Evolutionary conservation across 2,329 filamentous ascomycete species (phyloP), one percentile per base, ranked within the genome.

Genomic region (Fusarium marasasianum): DNA sequence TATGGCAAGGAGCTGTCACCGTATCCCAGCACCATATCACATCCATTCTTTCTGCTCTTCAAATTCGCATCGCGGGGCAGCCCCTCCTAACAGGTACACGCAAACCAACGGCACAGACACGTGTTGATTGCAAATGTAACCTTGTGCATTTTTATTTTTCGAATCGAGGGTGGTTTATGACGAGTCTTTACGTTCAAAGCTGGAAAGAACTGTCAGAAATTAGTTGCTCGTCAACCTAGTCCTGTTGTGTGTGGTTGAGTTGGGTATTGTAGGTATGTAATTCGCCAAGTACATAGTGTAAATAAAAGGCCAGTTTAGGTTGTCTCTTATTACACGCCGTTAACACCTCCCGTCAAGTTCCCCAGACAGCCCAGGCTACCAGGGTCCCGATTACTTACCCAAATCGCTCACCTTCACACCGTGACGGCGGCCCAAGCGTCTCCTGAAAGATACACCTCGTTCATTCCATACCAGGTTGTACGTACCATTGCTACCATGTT

Each of bases 41-140:
- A 31, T 51, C 24, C 35, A n/a, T 55, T 55, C 38, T 58, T 62
- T 58, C 33, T 48, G 38, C 48, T 56, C 37, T 47, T 66, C 37
- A n/a, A 45, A 41, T 59, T 59, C 40, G 40, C 50, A 72, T 56
- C 60, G 58, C 50, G 56, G 56, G 63, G 43, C 51, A 45, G 26
- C 56, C 73, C 68, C 74, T 68, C 60, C 73, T 66, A 57, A 47
- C 61, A 24, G 31, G 48, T 74, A 57, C 66, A 73, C 72, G 72
- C 75, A 77, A 73, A 74, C 66, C 74, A 76, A 78, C 68, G 74
- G 74, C 72, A 50, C 63, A 76, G 60, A 76, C 75, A 78, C 75
- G 75, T 78, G 74, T 61, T 75, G 63, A 56, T 44, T 62, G 64
- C 33, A 66, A 78, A 71, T 76, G 75, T 76, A 72, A 78, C 75